Conservation (phyloP, 257 asterid genomes). For the Solanum pimpinellifolium region DNA sequence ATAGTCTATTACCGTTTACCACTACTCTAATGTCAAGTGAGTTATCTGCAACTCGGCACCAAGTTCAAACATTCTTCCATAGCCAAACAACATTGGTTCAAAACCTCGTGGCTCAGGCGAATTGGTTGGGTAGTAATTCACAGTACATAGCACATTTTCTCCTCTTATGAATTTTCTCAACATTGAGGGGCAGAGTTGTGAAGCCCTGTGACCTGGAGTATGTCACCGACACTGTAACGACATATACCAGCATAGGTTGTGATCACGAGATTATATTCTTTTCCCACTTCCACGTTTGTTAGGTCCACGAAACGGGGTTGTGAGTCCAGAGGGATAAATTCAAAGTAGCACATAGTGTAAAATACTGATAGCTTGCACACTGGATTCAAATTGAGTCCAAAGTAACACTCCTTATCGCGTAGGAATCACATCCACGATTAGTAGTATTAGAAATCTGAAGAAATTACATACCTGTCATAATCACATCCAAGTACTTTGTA, state of each 20-base stretch:
- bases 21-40: slow-evolving; percentile 74
- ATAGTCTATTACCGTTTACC: slow-evolving; percentile 56
- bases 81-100: slow-evolving; percentile 38
- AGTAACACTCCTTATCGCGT: slow-evolving; percentile 33
- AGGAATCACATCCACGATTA: neutral
- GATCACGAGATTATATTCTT: slow-evolving; percentile 57
- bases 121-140: slow-evolving; percentile 30
- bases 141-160: slow-evolving; percentile 54
- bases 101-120: slow-evolving; percentile 15
- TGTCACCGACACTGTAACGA: slow-evolving; percentile 73
- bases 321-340: slow-evolving; percentile 49
- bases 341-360: slow-evolving; percentile 77
- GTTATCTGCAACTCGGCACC: slow-evolving; percentile 63
- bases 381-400: slow-evolving; percentile 57
- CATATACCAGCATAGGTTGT: slow-evolving; percentile 58
- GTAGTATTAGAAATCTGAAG: neutral
- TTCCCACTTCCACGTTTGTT: slow-evolving; percentile 51
- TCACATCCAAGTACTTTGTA: slow-evolving; percentile 38
- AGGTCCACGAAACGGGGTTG: slow-evolving; percentile 43
- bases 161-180: slow-evolving; percentile 36
- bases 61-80: slow-evolving; percentile 66
- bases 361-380: slow-evolving; percentile 44
- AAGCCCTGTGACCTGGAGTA: slow-evolving; percentile 51
- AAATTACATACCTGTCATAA: neutral
- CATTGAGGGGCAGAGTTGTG: slow-evolving; percentile 63